Conservation (phyloP, 805 yeast genomes). For the Schwanniomyces sp. region DNA sequence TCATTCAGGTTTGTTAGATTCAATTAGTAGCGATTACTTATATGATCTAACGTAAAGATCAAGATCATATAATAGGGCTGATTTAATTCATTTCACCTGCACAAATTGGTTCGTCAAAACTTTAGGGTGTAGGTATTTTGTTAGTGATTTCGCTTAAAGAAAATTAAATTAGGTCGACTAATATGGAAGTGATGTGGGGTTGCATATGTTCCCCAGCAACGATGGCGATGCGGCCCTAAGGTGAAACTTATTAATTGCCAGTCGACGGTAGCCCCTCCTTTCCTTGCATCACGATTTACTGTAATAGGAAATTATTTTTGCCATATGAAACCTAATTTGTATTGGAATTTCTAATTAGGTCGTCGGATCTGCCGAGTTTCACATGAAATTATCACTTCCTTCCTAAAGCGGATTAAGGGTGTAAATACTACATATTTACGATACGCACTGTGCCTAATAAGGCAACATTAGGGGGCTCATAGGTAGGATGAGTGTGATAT, state of each 20-base stretch:
- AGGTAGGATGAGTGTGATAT: background rate
- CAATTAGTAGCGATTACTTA: no score
- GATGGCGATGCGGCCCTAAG: background rate
- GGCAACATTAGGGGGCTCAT: background rate
- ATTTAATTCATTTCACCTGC: no score
- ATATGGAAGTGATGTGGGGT: background rate
- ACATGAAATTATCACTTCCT: background rate
- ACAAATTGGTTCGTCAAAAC: no score
- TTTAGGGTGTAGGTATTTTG: background rate
- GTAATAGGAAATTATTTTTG: background rate
- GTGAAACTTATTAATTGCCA: background rate
- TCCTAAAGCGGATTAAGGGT: background rate
- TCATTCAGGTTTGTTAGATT: no score
- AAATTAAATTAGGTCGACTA: background rate
- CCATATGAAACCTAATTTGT: background rate
- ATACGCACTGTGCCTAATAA: background rate
- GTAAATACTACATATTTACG: background rate
- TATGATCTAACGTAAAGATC: no score
- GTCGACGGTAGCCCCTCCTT: background rate
- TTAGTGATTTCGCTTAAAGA: background rate
- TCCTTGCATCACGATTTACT: background rate
- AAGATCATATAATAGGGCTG: no score
- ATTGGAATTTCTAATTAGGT: background rate
- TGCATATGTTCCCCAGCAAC: background rate
- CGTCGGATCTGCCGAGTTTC: background rate